Base-by-base conservation (phyloP, 345 rosid species). In the Hirschfeldia incana region DNA sequence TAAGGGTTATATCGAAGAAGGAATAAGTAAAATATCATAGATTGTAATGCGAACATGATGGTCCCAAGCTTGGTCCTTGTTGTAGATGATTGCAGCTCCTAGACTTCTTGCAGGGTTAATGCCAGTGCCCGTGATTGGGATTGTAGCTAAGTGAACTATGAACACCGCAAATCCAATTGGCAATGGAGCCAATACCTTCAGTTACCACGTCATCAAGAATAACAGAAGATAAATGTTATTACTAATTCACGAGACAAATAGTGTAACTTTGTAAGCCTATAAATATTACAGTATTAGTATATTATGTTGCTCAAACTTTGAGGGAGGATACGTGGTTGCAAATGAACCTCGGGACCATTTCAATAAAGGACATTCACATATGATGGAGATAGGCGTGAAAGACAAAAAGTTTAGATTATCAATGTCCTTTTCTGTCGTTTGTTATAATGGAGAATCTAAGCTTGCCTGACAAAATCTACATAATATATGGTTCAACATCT, bases 151-250 rank as follows among this genome's bases (percentile, higher is more conserved):
- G 78, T 94, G 98, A 77, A 94, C 98, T 79, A 92, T 94, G 85
- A 94, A 94, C 75, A 94, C 98, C 4, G 98, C 97, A 81, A 94
- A 92, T 77, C 98, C 98, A 70, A 94, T 94, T 1, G 98, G 98
- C 3, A 94, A 93, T 28, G 98, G 98, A 30, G 98, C 98, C 88
- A 94, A 87, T 0, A 94, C 96, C 98, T 90, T 84, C 59, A 53
- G 4, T 69, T 6, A 37, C 15, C 42, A 70, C 15, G 65, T 30
- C 70, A 32, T 63, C 42, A 42, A 59, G 29, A 74, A 17, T 6
- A 65, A 26, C 17, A 69, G 5, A 55, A 46, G 16, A 37, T 51
- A 29, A 30, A 63, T 68, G 75, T 60, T 79, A 68, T 61, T 79
- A 67, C 21, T 51, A 7, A 36, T 75, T 49, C 37, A 73, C 73